Base-by-base conservation (phyloP, 208 protist genomes). In the Acanthamoeba royreba region DNA sequence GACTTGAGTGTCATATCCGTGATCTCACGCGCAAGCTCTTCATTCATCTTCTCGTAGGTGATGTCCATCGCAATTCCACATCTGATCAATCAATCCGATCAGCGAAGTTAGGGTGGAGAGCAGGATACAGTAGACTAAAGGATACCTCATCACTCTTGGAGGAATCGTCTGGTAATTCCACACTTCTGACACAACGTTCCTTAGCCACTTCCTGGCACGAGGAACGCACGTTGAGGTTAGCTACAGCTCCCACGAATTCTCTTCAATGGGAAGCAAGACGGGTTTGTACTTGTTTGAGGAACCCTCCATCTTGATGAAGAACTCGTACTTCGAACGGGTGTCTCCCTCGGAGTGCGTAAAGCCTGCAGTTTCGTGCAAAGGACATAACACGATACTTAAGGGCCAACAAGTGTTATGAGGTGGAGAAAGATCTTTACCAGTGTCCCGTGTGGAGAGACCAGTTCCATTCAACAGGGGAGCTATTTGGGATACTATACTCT, bases 11-110 rank as follows among this genome's bases (percentile, higher is more conserved):
- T 52, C 72, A 83, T 83, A 45, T 83, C 72, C 8, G 38, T 83
- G 43, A 83, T 83, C 72, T 83, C 72, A 28, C 72, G 72, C 43
- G 72, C 72, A 38, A 83, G 43, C 22, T 83, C 72, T 28, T 83
- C 72, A n/a, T 83, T 83, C 72, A 52, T 83, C 72, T 83, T 83
- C 72, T 83, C 72, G 42, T 83, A 83, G 0, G 72, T 83, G 72
- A 83, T 83, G 43, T 83, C 72, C 72, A 83, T 4, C 17, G 72
- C 72, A 25, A 83, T 83, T 2, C 72, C 72, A 31, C 72, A 83
- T 28, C n/a, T n/a, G n/a, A n/a, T n/a, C n/a, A n/a, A n/a, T n/a
- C n/a, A n/a, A n/a, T n/a, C n/a, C n/a, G n/a, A n/a, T n/a, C n/a
- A n/a, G n/a, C n/a, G n/a, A n/a, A n/a, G n/a, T n/a, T n/a, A n/a